Conservation (phyloP, 1,284 basidiomycete species). For the Cerioporus squamosus region DNA sequence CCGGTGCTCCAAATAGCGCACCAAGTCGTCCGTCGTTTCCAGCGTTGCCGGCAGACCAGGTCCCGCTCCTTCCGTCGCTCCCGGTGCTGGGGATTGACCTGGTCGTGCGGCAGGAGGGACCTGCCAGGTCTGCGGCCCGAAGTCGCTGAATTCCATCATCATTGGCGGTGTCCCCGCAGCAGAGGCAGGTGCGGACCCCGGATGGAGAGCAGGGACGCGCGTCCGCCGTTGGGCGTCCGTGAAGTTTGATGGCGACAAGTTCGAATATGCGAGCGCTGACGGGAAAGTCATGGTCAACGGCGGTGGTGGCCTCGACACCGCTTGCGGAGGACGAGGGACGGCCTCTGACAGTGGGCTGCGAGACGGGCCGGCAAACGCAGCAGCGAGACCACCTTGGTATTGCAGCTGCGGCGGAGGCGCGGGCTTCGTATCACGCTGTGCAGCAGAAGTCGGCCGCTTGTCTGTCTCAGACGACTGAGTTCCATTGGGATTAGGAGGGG, state of each 20-base stretch:
- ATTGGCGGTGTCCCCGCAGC: conserved; percentile 2
- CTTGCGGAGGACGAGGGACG: not conserved
- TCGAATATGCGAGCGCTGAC: conserved; percentile 30
- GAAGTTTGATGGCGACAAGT: conserved; percentile 31
- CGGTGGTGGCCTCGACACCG: conserved; percentile 2
- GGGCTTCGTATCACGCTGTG: not conserved
- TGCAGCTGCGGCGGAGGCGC: not conserved
- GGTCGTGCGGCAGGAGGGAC: conserved; percentile 1
- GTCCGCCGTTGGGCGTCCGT: conserved; percentile 11
- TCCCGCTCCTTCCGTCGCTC: not conserved
- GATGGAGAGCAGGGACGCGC: conserved; percentile 2
- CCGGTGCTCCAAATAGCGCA: conserved; percentile 30
- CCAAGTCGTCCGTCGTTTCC: conserved; percentile 32
- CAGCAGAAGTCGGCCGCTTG: not conserved
- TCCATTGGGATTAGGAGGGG: conserved; percentile 10
- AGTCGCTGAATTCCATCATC: conserved; percentile 23
- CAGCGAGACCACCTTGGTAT: conserved; percentile 12
- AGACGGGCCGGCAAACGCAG: conserved; percentile 11
- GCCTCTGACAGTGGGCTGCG: not conserved
- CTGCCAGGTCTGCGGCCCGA: conserved; percentile 24
- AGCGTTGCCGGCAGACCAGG: conserved; percentile 21
- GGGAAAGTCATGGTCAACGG: conserved; percentile 29
- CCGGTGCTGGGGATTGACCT: not conserved
- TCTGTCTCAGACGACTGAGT: conserved; percentile 8
- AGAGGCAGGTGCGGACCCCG: not conserved